phyloP scores from a whole-genome alignment of 129 eudicot genomes.

The Artemisia tridentata region DNA sequence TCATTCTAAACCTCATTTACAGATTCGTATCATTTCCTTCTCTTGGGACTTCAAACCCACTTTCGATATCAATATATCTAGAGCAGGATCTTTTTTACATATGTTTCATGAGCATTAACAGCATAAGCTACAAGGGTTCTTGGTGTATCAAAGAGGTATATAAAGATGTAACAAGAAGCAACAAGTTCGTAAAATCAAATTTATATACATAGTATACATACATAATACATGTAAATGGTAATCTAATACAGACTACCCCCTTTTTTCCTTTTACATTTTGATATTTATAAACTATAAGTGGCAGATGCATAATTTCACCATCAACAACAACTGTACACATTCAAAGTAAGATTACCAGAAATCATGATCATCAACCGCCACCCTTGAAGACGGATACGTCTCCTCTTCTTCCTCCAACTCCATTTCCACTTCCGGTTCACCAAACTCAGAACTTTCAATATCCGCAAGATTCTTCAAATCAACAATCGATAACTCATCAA shows the following conservation, averaged over 20 bases:
- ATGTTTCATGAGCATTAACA: background rate
- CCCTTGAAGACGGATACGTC: constrained; percentile 37
- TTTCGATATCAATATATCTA: background rate
- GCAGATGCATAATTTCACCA: constrained; percentile 28
- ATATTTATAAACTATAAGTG: constrained; percentile 37
- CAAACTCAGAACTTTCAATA: constrained; percentile 62
- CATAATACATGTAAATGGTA: constrained; percentile 33
- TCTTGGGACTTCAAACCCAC: background rate
- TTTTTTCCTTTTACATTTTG: constrained; percentile 16
- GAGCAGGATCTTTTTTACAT: background rate
- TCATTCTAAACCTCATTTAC: background rate
- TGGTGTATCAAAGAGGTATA: background rate
- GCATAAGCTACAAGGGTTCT: background rate
- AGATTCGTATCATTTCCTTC: background rate
- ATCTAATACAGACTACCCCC: constrained; percentile 43
- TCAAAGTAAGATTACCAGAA: constrained; percentile 56
- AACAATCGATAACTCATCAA: constrained; percentile 84
- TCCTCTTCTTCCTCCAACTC: constrained; percentile 75
- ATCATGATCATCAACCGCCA: constrained; percentile 53
- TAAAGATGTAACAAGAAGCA: constrained; percentile 15
- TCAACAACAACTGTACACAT: constrained; percentile 49
- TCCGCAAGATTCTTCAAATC: constrained; percentile 94
- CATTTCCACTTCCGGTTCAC: constrained; percentile 56
- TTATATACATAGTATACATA: constrained; percentile 26
- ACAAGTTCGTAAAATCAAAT: constrained; percentile 17